Evolutionary conservation across 768 basidiomycete genomes (phyloP), one percentile per base, ranked within the genome.

Genomic region (Pleurotus ostreatus): DNA sequence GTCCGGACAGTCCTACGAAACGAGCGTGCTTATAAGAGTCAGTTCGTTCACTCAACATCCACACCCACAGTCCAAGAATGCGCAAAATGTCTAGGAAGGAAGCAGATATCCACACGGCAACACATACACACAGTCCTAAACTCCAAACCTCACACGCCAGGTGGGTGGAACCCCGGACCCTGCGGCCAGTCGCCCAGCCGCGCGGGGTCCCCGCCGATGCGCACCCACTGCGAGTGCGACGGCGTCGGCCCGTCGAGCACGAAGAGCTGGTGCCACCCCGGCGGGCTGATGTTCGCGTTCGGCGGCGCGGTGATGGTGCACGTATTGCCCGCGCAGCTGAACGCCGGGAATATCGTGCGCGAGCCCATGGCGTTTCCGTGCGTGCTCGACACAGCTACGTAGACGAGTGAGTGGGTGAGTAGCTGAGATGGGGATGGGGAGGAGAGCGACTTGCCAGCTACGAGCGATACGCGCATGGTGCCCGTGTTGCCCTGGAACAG

Each of bases 271-370:
- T 85, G 81, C 85, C 89, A 92, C 4, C 83, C 86, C 0, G 89
- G 90, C 9, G 90, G 89, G 18, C 80, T 82, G 9, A 91, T 73
- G 59, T 72, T 71, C 6, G 80, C 71, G 62, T 89, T 84, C 0
- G 89, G 89, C 6, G 90, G 91, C 0, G 89, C 86, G 3, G 82
- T 81, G 62, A 97, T 86, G 5, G 85, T 86, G 63, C 94, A 88
- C 1, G 80, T 83, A 46, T 79, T 85, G 11, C 86, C 90, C 1
- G 78, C 63, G 66, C 84, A 88, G 6, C 79, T 73, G 66, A 93
- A 87, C 11, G 76, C 79, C 3, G 93, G 87, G 75, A 91, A 90
- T 61, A 92, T 70, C 1, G 81, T 83, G 55, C 87, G 78, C 1
- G 80, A 79, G 0, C 86, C 87, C 86, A 91, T 90, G 0, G 82